Base-by-base conservation (phyloP, 331 rosid species). In the Quercus tomentella region DNA sequence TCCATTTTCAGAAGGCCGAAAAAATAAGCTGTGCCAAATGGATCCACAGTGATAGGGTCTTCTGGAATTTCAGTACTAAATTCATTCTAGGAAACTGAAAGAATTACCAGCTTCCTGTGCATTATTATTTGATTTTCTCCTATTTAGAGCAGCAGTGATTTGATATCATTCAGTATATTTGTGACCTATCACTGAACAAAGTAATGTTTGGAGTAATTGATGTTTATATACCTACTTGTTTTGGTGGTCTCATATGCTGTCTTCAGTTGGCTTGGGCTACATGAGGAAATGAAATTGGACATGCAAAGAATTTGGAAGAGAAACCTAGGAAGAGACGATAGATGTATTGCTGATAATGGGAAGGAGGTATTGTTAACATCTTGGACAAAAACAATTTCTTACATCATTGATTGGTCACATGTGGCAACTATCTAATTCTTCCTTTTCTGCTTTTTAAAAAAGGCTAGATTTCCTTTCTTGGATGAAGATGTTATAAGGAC, bases 301-400 rank as follows among this genome's bases (percentile, higher is more conserved):
- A 88, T 95, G 89, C 97, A 90, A 81, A 93, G 99, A 88, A 95
- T 95, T 79, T 95, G 99, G 99, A 95, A 90, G 84, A 89, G 99
- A 88, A 95, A 95, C 90, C 88, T 95, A 60, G 99, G 99, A 78
- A 89, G 99, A 89, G 99, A 95, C 79, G 99, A 93, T 81, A 89
- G 99, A 77, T 91, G 96, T 82, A 91, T 95, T 89, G 93, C 99
- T 28, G 99, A 95, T 79, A 88, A 84, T 58, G 96, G 97, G 69
- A 95, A 90, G 89, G 99, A 95, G 99, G 99, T 95, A 88, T 71
- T 70, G 31, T 66, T 80, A 76, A 73, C 56, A 70, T 76, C 54
- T 71, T 8, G 71, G 69, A 56, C 18, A 30, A 54, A 61, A 61
- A 62, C 56, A 52, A 63, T 31, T 56, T 65, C 12, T 61, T 56